A percentile compares a stretch with the other conserved stretches of the same genome.
Conservation (phyloP, 2,329 filamentous ascomycete genomes). For the Aspergillus amoenus region DNA sequence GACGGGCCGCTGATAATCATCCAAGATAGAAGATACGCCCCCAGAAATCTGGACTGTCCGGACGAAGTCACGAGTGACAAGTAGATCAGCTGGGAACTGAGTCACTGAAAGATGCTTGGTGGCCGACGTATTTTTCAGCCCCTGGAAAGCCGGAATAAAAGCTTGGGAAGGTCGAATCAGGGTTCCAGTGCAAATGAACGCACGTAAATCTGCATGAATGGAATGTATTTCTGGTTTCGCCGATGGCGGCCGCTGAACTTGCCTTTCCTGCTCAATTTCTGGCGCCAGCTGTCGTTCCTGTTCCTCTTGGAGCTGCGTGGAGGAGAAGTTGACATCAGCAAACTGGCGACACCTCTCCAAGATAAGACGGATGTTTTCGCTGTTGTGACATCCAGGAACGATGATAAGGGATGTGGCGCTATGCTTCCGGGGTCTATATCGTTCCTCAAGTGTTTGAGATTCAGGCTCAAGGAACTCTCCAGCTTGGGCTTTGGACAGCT, state of each 20-base stretch:
- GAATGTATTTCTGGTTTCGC: slow-evolving; percentile 43
- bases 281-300: slow-evolving; percentile 68
- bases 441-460: slow-evolving; percentile 50
- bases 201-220: slow-evolving; percentile 45
- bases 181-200: slow-evolving; percentile 42
- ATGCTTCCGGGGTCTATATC: slow-evolving; percentile 46
- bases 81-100: slow-evolving; percentile 41
- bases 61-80: slow-evolving; percentile 54
- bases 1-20: slow-evolving; percentile 54
- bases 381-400: neutral
- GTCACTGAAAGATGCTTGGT: slow-evolving; percentile 30
- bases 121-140: slow-evolving; percentile 45
- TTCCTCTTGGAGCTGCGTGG: slow-evolving; percentile 56
- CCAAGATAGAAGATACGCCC: slow-evolving; percentile 24
- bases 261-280: slow-evolving; percentile 61
- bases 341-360: slow-evolving; percentile 36
- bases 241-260: slow-evolving; percentile 51
- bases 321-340: slow-evolving; percentile 27
- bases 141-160: slow-evolving; percentile 48
- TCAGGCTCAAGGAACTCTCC: slow-evolving; percentile 57
- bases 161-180: slow-evolving; percentile 29
- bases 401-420: neutral
- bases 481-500: slow-evolving; percentile 32
- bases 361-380: slow-evolving; percentile 22
- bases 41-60: slow-evolving; percentile 40